Evolutionary conservation across 768 basidiomycete genomes (phyloP).

Genomic region (Filobasidium floriforme): DNA sequence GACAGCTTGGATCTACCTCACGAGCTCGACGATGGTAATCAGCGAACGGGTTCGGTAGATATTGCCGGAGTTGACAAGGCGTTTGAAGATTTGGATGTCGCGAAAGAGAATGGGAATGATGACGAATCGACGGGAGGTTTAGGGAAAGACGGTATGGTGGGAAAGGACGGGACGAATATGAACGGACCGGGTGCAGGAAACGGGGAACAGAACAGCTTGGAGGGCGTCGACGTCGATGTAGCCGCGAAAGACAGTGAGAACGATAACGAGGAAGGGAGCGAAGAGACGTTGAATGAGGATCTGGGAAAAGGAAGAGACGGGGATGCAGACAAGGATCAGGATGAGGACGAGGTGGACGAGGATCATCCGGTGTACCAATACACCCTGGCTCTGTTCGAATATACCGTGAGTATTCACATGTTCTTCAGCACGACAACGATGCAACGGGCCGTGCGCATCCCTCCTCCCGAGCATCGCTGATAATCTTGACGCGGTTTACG

Average conservation of each 20-base stretch:
- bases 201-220: not conserved
- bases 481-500: too few species aligned
- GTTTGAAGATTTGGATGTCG: slow-evolving; percentile 2
- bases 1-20: not conserved
- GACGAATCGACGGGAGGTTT: not conserved
- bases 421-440: too few species aligned
- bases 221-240: not conserved
- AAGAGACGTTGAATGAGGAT: too few species aligned
- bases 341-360: slow-evolving; percentile 1
- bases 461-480: too few species aligned
- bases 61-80: not conserved
- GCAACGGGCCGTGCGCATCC: too few species aligned
- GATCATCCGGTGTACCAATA: slow-evolving; percentile 3
- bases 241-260: not conserved
- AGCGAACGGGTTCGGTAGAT: not conserved
- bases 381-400: slow-evolving; percentile 5
- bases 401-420: slow-evolving; percentile 2
- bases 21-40: not conserved
- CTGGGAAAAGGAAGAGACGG: not conserved
- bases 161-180: too few species aligned
- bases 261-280: too few species aligned
- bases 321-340: not conserved
- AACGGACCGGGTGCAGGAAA: not conserved
- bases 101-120: not conserved
- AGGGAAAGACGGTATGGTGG: not conserved